Conservation (phyloP, 2,329 filamentous ascomycete genomes). For the Epichloe sp. region DNA sequence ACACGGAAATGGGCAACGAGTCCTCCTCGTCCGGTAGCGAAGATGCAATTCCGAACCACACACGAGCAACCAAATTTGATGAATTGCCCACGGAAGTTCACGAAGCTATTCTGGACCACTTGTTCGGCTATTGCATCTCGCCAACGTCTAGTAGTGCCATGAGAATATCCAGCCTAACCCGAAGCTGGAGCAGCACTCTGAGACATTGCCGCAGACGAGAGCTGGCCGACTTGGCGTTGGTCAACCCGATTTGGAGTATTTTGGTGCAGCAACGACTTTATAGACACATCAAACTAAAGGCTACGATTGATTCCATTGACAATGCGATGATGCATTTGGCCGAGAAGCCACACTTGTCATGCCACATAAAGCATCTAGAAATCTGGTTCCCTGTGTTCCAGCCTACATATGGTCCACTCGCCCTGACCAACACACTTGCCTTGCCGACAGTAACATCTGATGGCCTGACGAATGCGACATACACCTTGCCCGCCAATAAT, state of each 20-base stretch:
- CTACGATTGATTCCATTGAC: constrained; percentile 48
- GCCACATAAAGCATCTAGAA: constrained; percentile 59
- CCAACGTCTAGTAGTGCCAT: constrained; percentile 43
- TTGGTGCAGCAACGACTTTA: constrained; percentile 62
- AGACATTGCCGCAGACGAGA: constrained; percentile 55
- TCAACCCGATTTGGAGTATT: constrained; percentile 48
- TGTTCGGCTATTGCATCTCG: constrained; percentile 56
- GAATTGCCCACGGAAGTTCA: constrained; percentile 57
- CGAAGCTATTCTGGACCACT: constrained; percentile 56
- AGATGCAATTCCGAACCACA: constrained; percentile 9
- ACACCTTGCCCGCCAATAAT: constrained; percentile 49
- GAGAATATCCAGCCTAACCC: constrained; percentile 37
- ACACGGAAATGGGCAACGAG: constrained; percentile 3
- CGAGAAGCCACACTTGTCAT: constrained; percentile 42
- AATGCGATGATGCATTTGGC: constrained; percentile 49
- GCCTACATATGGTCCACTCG: constrained; percentile 33
- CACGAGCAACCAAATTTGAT: constrained; percentile 24
- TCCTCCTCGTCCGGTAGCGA: constrained; percentile 9
- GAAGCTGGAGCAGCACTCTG: constrained; percentile 50
- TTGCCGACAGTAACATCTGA: constrained; percentile 41
- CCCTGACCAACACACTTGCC: constrained; percentile 29
- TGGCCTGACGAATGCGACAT: constrained; percentile 43
- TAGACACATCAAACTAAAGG: constrained; percentile 64
- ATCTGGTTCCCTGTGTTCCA: constrained; percentile 68
- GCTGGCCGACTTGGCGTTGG: constrained; percentile 51